Base-by-base conservation (phyloP, 129 eudicot genomes). In the Logfia minima region DNA sequence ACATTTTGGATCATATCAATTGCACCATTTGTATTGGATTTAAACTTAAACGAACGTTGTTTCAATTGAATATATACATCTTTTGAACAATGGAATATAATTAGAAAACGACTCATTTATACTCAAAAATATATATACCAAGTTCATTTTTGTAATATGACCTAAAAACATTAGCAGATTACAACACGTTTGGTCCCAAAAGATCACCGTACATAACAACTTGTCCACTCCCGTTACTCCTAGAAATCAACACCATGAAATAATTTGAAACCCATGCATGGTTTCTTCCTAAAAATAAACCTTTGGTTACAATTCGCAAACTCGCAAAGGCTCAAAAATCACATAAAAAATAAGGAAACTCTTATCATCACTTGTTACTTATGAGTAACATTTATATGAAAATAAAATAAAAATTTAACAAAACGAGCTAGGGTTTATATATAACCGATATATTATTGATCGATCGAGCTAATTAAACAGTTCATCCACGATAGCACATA, bases 231-330 rank as follows among this genome's bases (percentile, higher is more conserved):
- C 59, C 55, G 53, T 53, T 56, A 8, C 61, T 61, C 66, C 41
- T 48, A 72, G 51, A 73, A 64, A 32, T 72, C 58, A 22, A 63
- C 35, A 58, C 51, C 18, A 24, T 34, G 17, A 71, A 6, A 29
- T 8, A 28, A 18, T 39, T 24, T 56, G 19, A 58, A 16, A 43
- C 72, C 72, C 65, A 61, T 66, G 83, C 74, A 80, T 79, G 66
- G 32, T 64, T 72, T 72, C 70, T 79, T 66, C 58, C 23, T 29
- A 63, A 45, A 71, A 19, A 4, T 55, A 37, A 35, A 35, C 7
- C 28, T 62, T 61, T 17, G 4, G 35, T 63, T 52, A 10, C 52
- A 21, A 5, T 5, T 34, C 64, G 9, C 2, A 28, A 21, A 5
- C 3, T 34, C 64, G 9, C 2, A 28, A 53, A 71, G 7, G 31